Evolutionary conservation across 2,329 filamentous ascomycete genomes (phyloP), one percentile per base, ranked within the genome.

Genomic region (Drechslerella dactyloides): DNA sequence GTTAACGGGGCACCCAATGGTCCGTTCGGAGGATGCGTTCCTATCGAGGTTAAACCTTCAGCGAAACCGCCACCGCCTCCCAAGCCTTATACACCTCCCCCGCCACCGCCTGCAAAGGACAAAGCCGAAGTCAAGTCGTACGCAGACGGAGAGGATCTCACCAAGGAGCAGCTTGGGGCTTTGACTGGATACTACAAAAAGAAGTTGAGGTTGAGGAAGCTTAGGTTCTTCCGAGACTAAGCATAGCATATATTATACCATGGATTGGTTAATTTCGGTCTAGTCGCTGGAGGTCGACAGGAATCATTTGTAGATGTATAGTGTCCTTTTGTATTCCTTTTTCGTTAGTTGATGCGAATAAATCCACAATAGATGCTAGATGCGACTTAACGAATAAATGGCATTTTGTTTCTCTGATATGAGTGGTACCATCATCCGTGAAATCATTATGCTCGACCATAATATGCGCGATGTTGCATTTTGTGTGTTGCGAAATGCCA

Each of bases 1-100:
- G 81, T 84, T 19, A 87, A 87, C 80, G 84, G 83, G 63, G 84
- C 84, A 2, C 78, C 83, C 2, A 84, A 84, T 8, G 84, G 84
- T 2, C 84, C 84, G 11, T 87, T 87, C 62, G 83, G 84, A 42
- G 83, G 85, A 56, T 87, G 85, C 78, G 83, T 87, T 76, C 79
- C 84, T 1, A 81, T 86, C 17, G 83, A 86, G 77, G 85, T 87
- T 76, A 79, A 79, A 6, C 13, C 30, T 19, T 21, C 7, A 1
- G 46, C 11, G 7, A 58, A 53, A 21, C 62, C 54, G 2, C 5
- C 27, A 3, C 30, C 30, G 1, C 55, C 62, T n/a, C 55, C 62
- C 1, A 65, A 52, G n/a, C 19, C 46, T 24, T 27, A 54, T 5
- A 37, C 42, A 33, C 33, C 33, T 19, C 35, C 50, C 2, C 44